Evolutionary conservation across 1,284 basidiomycete genomes (phyloP), one percentile per base, ranked within the genome.

Genomic region (Moniliophthora roreri): DNA sequence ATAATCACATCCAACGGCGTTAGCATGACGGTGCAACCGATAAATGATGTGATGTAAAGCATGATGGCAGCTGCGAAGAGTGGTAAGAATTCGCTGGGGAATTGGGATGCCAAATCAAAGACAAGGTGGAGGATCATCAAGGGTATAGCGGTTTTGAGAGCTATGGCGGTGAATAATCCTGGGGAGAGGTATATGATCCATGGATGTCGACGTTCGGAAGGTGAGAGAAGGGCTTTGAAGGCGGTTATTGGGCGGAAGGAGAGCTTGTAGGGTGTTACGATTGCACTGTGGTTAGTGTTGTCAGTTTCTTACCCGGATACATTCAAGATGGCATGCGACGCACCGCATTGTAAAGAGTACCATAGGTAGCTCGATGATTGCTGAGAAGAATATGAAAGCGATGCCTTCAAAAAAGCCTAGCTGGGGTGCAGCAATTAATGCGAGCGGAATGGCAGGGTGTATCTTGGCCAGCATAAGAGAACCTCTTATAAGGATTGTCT

Each of bases 391-490:
- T n/a, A 50, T 32, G 49, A 50, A 50, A 21, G 28, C 26, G 4
- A 41, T 39, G 11, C 36, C 16, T 50, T 50, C 49, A n/a, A 39
- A 23, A 2, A 50, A 20, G n/a, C 15, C 21, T 4, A 50, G 38
- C 34, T 50, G 49, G 9, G 49, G 49, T 3, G 49, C 49, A 1
- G 39, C 49, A 24, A 50, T 50, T 20, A 50, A 26, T 16, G 40
- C 21, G 21, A 50, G 39, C 11, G 49, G 49, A 23, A 50, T 20
- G 4, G 49, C 26, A 6, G 49, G 49, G 34, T 50, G 49, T 4
- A 50, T 41, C 28, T 50, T 50, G 20, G 40, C 38, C 11, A 50
- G 38, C 38, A 39, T 39, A 9, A 50, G 18, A 18, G 38, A 50
- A 10, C 49, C 49, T 18, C 49, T 37, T 11, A 50, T 32, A 20